These are phyloP conservation scores for Rhododendron ferrugineum DNA, from an alignment of 148 eudicot species.

Conservation along the genomic window DNA sequence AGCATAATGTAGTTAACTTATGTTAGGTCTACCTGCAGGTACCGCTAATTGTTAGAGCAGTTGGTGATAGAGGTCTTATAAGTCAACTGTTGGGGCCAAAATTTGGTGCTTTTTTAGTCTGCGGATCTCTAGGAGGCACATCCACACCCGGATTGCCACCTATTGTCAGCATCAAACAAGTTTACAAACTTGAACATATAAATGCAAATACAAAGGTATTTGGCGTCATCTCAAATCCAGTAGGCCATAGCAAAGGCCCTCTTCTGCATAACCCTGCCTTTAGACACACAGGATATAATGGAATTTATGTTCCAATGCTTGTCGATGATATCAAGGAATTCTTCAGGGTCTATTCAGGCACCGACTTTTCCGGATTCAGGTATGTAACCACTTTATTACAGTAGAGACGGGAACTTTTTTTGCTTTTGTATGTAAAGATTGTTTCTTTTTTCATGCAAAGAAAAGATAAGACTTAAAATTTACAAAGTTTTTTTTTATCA, in stretches of 20 bases:
- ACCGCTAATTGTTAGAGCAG: constrained; percentile 37
- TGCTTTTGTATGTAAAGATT: neutral
- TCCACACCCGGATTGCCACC: constrained; percentile 35
- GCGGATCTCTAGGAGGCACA: constrained; percentile 28
- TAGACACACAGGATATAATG: constrained; percentile 32
- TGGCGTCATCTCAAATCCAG: constrained; percentile 44
- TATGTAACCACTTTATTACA: neutral
- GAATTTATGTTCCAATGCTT: constrained; percentile 41
- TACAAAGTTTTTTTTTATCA: neutral
- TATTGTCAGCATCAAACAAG: constrained; percentile 27
- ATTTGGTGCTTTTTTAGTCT: constrained; percentile 36
- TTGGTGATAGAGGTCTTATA: constrained; percentile 49
- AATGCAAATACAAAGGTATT: constrained; percentile 36
- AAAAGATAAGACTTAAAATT: neutral
- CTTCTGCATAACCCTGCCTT: constrained; percentile 43
- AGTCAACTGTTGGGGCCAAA: constrained; percentile 45
- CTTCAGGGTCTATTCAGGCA: constrained; percentile 29
- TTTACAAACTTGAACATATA: constrained; percentile 26
- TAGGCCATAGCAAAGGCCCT: constrained; percentile 50
- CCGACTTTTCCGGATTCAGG: constrained; percentile 50
- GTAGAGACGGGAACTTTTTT: neutral
- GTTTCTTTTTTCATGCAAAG: neutral
- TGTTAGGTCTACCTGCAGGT: constrained; percentile 24
- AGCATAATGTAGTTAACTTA: neutral
- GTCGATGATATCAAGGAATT: constrained; percentile 41